phyloP scores from a whole-genome alignment of 345 rosid genomes.

The Limnanthes douglasii region DNA sequence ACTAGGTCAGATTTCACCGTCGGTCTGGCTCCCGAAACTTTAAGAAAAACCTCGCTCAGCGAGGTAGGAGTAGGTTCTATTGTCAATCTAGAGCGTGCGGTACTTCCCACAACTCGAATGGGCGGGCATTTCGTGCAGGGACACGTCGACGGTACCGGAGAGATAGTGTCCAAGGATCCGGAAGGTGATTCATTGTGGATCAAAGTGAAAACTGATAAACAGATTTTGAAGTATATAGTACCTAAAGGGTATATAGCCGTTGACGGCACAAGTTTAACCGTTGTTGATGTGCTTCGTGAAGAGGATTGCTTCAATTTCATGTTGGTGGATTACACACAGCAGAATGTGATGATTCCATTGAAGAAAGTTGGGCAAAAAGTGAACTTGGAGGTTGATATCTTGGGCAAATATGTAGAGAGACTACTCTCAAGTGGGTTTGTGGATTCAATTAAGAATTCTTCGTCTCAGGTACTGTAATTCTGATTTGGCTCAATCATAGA shows the following conservation, averaged over 20 bases:
- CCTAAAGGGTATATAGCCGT: constrained; percentile 83
- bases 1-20: constrained; percentile 39
- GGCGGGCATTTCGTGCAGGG: constrained; percentile 96
- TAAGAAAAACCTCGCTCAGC: constrained; percentile 54
- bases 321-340: constrained; percentile 74
- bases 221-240: constrained; percentile 47
- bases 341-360: constrained; percentile 56
- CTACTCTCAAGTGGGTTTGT: constrained; percentile 53
- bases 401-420: constrained; percentile 92
- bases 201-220: constrained; percentile 43
- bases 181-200: constrained; percentile 85
- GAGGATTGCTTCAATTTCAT: constrained; percentile 72
- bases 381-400: constrained; percentile 82
- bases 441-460: too few species aligned
- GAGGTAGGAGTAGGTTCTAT: constrained; percentile 53
- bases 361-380: constrained; percentile 75
- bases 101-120: constrained; percentile 61
- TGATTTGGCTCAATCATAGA: too few species aligned
- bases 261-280: constrained; percentile 91
- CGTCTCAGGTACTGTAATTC: too few species aligned
- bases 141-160: constrained; percentile 86
- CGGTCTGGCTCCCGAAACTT: constrained; percentile 67
- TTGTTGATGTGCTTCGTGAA: constrained; percentile 66
- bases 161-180: constrained; percentile 38
- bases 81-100: constrained; percentile 84